Conservation (phyloP, 2,329 filamentous ascomycete genomes). For the Xylaria sp. region DNA sequence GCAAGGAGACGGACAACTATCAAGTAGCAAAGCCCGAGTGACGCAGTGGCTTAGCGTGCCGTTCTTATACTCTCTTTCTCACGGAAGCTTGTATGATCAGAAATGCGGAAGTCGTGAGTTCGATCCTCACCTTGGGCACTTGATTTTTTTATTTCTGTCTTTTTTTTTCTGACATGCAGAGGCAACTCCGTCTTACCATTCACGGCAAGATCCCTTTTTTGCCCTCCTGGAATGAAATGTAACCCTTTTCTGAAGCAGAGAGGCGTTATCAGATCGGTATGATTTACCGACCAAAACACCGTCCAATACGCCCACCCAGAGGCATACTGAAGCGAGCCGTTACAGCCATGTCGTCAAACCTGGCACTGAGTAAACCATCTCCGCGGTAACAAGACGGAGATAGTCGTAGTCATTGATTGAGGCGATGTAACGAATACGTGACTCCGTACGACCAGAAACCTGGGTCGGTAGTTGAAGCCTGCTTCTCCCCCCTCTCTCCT, state of each 20-base stretch:
- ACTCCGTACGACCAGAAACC: background rate
- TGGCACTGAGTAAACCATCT: background rate
- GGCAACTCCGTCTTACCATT: background rate
- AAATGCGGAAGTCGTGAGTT: conserved; percentile 20
- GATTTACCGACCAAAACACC: too few relatives aligned
- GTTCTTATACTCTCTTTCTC: conserved; percentile 14
- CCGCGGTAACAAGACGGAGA: background rate
- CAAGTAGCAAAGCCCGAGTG: conserved; percentile 1
- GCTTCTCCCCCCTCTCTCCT: background rate
- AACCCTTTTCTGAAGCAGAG: too few relatives aligned
- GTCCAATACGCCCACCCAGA: too few relatives aligned
- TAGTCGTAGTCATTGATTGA: too few relatives aligned
- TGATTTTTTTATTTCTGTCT: background rate
- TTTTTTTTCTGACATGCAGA: background rate
- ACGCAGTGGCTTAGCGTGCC: conserved; percentile 18
- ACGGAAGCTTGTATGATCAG: conserved; percentile 11
- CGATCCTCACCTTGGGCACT: conserved; percentile 17
- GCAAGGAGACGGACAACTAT: too few relatives aligned
- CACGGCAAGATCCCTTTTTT: too few relatives aligned
- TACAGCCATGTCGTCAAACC: background rate
- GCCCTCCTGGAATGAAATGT: background rate
- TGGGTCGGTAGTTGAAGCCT: too few relatives aligned
- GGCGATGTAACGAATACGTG: conserved; percentile 1
- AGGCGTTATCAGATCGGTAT: too few relatives aligned
- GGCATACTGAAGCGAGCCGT: background rate